Base-by-base conservation (phyloP, 2,329 filamentous ascomycete genomes). In the Ceratocystis ficicola region DNA sequence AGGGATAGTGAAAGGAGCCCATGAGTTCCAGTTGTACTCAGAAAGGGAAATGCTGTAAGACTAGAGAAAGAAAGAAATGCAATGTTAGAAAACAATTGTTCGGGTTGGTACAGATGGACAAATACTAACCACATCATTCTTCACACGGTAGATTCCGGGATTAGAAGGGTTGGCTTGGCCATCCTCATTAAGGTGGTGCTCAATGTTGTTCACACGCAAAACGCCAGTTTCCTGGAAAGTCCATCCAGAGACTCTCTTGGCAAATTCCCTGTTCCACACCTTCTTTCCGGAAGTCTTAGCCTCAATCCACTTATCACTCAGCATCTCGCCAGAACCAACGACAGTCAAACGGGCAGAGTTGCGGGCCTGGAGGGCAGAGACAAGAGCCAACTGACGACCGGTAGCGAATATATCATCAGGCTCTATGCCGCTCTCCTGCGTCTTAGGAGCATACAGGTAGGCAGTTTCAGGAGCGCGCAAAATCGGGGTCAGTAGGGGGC, bases 191-290 rank as follows among this genome's bases (percentile, higher is more conserved):
- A 86, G 77, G 73, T 86, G 86, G 77, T 99, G 94, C 77, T 91
- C 83, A 69, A 97, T 82, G 72, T 82, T 84, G 74, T 90, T 90
- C 71, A 95, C 89, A 71, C 88, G 87, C 71, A 99, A 75, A 10
- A 99, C 90, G 71, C 94, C 94, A 65, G 87, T 83, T 79, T 99
- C 94, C 77, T 95, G 86, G 80, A 99, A 99, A 0, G 92, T 85
- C 94, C 94, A 99, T n/a, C 84, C 88, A n/a, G 88, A 86, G 66
- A 99, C 76, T 72, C 88, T 85, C 76, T 88, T 87, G 22, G 89
- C 88, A 73, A 99, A 97, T 65, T 89, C 89, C 71, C 85, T 83
- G 78, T 99, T 99, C 70, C 82, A 83, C 12, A 89, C 87, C 74
- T 83, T 82, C 57, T 69, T 69, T 12, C 62, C 67, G 10, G 52